Conservation (phyloP, 495 filamentous ascomycete species). For the Aspergillus nanangensis region DNA sequence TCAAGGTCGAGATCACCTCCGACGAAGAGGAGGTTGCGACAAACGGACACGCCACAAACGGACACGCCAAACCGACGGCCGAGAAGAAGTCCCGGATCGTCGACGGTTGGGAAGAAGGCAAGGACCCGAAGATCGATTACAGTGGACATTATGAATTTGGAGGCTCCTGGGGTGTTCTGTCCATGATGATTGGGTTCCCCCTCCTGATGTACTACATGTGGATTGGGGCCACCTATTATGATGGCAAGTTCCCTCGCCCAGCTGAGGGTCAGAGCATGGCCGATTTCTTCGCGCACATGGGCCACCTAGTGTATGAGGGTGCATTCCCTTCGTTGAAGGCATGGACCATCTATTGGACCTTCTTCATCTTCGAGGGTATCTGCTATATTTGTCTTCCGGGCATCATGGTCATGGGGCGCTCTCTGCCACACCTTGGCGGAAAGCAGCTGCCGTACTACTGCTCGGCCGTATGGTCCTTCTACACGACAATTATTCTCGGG, state of each 20-base stretch:
- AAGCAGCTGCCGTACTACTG: slow-evolving; percentile 91
- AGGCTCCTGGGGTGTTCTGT: slow-evolving; percentile 66
- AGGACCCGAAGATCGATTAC: slow-evolving; percentile 74
- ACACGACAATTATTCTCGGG: slow-evolving; percentile 70
- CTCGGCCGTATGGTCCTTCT: slow-evolving; percentile 82
- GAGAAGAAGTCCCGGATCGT: slow-evolving; percentile 42
- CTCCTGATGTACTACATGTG: slow-evolving; percentile 98
- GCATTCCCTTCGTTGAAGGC: slow-evolving; percentile 76
- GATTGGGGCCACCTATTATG: slow-evolving; percentile 89
- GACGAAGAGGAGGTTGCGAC: slow-evolving; percentile 20
- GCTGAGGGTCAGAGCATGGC: slow-evolving; percentile 56
- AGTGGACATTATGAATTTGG: slow-evolving; percentile 86
- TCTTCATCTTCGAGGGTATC: slow-evolving; percentile 75
- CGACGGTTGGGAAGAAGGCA: slow-evolving; percentile 63
- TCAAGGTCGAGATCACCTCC: slow-evolving; percentile 24
- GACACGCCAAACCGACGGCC: slow-evolving; percentile 28
- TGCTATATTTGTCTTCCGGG: slow-evolving; percentile 84
- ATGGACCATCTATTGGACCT: slow-evolving; percentile 91
- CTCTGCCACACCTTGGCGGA: slow-evolving; percentile 74
- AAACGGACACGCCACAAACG: slow-evolving; percentile 42
- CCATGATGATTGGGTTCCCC: slow-evolving; percentile 92
- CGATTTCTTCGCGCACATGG: slow-evolving; percentile 67
- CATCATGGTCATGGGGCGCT: slow-evolving; percentile 77
- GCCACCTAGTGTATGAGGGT: slow-evolving; percentile 66
- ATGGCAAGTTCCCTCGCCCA: slow-evolving; percentile 72